These are phyloP conservation scores for Oryza meyeriana DNA, from an alignment of 176 grass and related monocot genomes.

Conservation along the genomic window DNA sequence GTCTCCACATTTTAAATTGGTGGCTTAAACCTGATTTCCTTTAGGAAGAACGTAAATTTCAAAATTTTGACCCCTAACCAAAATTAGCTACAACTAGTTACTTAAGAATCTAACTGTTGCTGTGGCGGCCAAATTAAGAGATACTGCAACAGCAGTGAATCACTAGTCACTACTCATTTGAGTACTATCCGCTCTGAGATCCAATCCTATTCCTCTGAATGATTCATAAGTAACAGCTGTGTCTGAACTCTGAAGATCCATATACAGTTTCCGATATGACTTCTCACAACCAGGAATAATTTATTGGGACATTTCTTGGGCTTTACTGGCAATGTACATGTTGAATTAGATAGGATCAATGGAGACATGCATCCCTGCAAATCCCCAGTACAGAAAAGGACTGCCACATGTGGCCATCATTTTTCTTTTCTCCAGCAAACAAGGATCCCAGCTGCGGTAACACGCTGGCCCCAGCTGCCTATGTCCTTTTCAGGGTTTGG, in stretches of 20 bases:
- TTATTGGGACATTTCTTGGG: not conserved
- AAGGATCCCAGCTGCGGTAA: not conserved
- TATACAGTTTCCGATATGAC: not conserved
- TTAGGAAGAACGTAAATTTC: not conserved
- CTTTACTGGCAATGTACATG: not conserved
- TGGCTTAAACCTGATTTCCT: not conserved
- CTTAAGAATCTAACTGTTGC: not conserved
- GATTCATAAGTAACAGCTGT: not conserved
- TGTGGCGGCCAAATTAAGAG: not conserved
- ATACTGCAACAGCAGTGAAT: not conserved
- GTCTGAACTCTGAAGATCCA: not conserved
- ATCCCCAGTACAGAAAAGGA: not conserved
- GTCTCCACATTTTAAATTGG: not conserved
- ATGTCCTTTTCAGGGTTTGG: not conserved
- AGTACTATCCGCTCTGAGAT: not conserved
- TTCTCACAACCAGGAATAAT: not conserved
- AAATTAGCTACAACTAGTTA: not conserved
- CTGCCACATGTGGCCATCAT: not conserved
- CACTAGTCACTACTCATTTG: not conserved
- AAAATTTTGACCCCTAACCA: not conserved
- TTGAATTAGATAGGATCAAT: not conserved
- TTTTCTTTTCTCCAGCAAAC: slow-evolving; percentile 8
- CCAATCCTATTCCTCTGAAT: not conserved
- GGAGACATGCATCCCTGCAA: not conserved
- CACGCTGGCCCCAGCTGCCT: not conserved